Conservation (phyloP, 495 filamentous ascomycete species). For the Aspergillus homomorphus region DNA sequence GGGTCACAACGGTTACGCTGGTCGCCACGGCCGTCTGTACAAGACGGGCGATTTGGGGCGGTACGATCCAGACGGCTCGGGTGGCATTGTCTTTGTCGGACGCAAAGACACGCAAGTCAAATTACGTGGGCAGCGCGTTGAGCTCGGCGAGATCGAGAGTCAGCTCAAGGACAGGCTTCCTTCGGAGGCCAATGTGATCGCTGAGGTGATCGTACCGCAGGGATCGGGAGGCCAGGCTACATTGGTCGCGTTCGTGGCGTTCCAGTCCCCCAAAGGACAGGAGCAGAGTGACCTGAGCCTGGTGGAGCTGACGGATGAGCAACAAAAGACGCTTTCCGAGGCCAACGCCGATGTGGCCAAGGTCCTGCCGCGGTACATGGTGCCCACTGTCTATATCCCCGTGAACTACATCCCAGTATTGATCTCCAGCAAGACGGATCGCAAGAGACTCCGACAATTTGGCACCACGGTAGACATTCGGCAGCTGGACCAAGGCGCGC, state of each 20-base stretch:
- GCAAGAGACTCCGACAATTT: conserved; percentile 34
- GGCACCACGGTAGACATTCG: conserved; percentile 32
- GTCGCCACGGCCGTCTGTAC: conserved; percentile 41
- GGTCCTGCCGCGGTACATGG: conserved; percentile 43
- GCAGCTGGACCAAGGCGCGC: conserved; percentile 24
- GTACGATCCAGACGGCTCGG: conserved; percentile 51
- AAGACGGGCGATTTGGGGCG: conserved; percentile 53
- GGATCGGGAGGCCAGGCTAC: conserved; percentile 29
- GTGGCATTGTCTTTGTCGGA: conserved; percentile 54
- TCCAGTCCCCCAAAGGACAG: conserved; percentile 23
- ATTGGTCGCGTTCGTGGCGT: conserved; percentile 40
- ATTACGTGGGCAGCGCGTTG: conserved; percentile 59
- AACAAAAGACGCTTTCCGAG: conserved; percentile 21
- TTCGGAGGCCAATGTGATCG: conserved; percentile 32
- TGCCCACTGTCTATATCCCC: conserved; percentile 43
- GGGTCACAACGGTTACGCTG: conserved; percentile 33
- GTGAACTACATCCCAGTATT: conserved; percentile 37
- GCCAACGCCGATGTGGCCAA: conserved; percentile 28
- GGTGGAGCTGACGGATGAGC: conserved; percentile 18
- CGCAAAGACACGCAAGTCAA: conserved; percentile 64
- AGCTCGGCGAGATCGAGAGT: conserved; percentile 54
- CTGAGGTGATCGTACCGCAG: conserved; percentile 38
- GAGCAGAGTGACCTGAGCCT: conserved; percentile 19
- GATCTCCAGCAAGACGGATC: conserved; percentile 46
- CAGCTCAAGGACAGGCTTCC: conserved; percentile 33